Evolutionary conservation across 2,329 filamentous ascomycete genomes (phyloP).

Genomic region (Ophiostoma sp.): DNA sequence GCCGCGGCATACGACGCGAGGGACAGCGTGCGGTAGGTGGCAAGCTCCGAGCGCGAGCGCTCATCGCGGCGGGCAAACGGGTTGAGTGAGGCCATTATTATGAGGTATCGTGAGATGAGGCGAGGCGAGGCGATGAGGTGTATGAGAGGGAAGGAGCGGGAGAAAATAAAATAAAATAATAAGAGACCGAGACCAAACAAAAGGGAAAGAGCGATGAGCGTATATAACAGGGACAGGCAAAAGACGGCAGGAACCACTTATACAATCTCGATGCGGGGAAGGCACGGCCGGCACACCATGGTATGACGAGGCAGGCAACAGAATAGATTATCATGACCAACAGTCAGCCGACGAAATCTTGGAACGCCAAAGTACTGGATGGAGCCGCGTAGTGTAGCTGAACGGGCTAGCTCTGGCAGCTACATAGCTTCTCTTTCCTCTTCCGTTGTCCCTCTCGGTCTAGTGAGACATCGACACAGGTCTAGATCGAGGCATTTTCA

Average conservation of each 20-base stretch:
- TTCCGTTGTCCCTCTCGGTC: too few species aligned
- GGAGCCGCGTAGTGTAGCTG: too few species aligned
- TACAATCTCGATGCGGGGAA: constrained; percentile 14
- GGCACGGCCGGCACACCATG: not conserved
- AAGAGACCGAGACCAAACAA: not conserved
- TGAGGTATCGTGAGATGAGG: not conserved
- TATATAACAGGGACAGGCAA: not conserved
- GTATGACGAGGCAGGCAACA: constrained; percentile 10
- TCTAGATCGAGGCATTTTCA: too few species aligned
- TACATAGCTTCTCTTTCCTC: too few species aligned
- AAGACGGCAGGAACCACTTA: not conserved
- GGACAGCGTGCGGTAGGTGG: constrained; percentile 70
- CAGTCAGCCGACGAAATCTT: constrained; percentile 2
- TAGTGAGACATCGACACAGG: not conserved
- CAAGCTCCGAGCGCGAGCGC: constrained; percentile 55
- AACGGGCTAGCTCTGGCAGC: too few species aligned
- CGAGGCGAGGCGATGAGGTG: not conserved
- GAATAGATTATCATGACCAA: not conserved
- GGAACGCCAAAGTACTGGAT: constrained; percentile 6
- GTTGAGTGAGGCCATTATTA: constrained; percentile 45
- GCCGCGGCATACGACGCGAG: constrained; percentile 69
- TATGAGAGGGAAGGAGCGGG: not conserved
- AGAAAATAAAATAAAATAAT: too few species aligned
- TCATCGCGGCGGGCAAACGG: constrained; percentile 68
- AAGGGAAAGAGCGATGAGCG: not conserved